Conservation (phyloP, 2,329 filamentous ascomycete genomes). For the Xylaria arbuscula region DNA sequence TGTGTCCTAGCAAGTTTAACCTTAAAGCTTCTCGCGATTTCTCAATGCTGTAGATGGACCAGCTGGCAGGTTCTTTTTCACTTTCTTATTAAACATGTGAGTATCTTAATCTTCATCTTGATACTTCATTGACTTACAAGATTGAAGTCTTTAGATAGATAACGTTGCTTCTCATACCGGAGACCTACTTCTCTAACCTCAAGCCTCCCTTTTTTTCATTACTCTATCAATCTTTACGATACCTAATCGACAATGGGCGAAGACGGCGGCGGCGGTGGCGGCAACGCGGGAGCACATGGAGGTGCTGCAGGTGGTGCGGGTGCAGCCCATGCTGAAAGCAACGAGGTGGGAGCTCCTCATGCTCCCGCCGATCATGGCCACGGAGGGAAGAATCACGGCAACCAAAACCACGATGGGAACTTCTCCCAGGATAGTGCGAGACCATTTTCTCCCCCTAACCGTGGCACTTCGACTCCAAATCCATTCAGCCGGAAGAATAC, state of each 20-base stretch:
- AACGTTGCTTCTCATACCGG: not conserved
- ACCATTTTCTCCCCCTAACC: conserved; percentile 38
- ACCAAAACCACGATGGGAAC: conserved; percentile 28
- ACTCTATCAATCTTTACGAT: conserved; percentile 14
- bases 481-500: conserved; percentile 50
- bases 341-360: conserved; percentile 35
- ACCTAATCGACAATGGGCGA: conserved; percentile 41
- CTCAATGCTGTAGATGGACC: conserved; percentile 4
- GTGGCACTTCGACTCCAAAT: conserved; percentile 45
- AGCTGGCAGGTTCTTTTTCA: conserved; percentile 31
- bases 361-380: conserved; percentile 25
- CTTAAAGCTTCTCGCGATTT: not conserved
- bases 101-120: not conserved
- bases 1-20: not conserved
- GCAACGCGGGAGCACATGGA: conserved; percentile 12
- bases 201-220: not conserved
- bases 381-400: conserved; percentile 25
- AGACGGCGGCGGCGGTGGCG: conserved; percentile 37
- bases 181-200: not conserved
- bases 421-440: conserved; percentile 36
- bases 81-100: conserved; percentile 25
- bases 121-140: conserved; percentile 15
- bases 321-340: conserved; percentile 24
- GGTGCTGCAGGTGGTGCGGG: conserved; percentile 16
- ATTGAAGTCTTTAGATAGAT: conserved; percentile 1